These are phyloP conservation scores for Microbotryum saponariae DNA, from an alignment of 1,284 basidiomycete genomes.

Conservation along the genomic window DNA sequence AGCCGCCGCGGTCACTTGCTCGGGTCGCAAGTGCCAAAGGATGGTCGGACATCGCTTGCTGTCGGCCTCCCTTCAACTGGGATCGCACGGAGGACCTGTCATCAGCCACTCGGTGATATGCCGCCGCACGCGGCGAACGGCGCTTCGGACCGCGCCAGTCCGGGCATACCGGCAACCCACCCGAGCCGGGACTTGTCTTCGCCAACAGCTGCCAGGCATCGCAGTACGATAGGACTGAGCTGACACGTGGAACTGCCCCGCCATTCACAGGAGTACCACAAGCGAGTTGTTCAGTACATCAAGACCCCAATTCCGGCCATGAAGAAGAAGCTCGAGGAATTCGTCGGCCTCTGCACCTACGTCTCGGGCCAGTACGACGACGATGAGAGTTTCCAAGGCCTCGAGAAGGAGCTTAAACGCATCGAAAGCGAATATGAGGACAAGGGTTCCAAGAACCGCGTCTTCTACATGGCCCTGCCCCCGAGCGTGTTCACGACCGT, in stretches of 20 bases:
- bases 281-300: slow-evolving; percentile 72
- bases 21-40: too few relatives aligned
- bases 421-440: slow-evolving; percentile 61
- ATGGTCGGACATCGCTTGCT: too few relatives aligned
- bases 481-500: slow-evolving; percentile 88
- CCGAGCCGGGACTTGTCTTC: too few relatives aligned
- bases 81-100: too few relatives aligned
- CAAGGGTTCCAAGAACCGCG: slow-evolving; percentile 40
- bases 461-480: slow-evolving; percentile 67
- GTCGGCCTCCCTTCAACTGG: too few relatives aligned
- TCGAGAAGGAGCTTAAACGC: slow-evolving; percentile 65
- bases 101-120: too few relatives aligned
- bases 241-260: background rate
- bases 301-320: slow-evolving; percentile 55
- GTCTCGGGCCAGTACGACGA: slow-evolving; percentile 82
- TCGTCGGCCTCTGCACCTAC: slow-evolving; percentile 72
- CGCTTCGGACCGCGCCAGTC: too few relatives aligned
- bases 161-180: too few relatives aligned
- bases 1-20: too few relatives aligned
- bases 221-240: background rate
- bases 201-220: too few relatives aligned
- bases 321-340: slow-evolving; percentile 61
- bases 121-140: too few relatives aligned
- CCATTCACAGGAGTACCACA: slow-evolving; percentile 58
- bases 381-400: slow-evolving; percentile 62